Evolutionary conservation across 2,329 filamentous ascomycete genomes (phyloP), one percentile per base, ranked within the genome.

Genomic region (Colletotrichum liriopes): DNA sequence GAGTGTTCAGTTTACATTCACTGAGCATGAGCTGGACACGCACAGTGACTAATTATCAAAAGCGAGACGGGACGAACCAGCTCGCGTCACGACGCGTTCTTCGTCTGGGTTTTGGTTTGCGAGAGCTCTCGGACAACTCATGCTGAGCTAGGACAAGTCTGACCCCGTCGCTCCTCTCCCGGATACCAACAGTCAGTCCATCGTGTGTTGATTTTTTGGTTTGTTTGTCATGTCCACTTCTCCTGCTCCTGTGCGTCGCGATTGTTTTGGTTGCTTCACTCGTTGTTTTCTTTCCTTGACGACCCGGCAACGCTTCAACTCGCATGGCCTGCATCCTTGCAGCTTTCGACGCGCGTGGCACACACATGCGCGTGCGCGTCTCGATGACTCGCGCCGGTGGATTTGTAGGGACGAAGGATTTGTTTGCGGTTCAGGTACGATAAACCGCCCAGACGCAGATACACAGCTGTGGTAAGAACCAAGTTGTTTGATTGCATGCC

Each of bases 231-330:
- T 20, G 3, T 20, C 52, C 32, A 55, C 41, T 49, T 43, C n/a
- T 5, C 20, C 39, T 32, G 55, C n/a, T 39, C 23, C 7, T 23
- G 71, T 72, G 60, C 67, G 47, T 23, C 26, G 29, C 37, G 43
- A 43, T 43, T 67, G 47, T 61, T 67, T 35, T 67, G 45, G 23
- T 43, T 67, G 45, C 20, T 43, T 54, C 37, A 54, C 5, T 39
- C 12, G 5, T n/a, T 14, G 9, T 26, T 11, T 16, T 23, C 35
- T 39, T 41, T 26, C n/a, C 6, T 37, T 7, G 20, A 35, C 14
- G 12, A 12, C 35, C 54, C 23, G 45, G 64, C 64, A 67, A 52
- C 55, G 35, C 41, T 35, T 23, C 43, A 51, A 4, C 43, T 49
- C 23, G 37, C 18, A 61, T 20, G 45, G 29, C 54, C 12, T 9